A percentile compares a stretch with the other conserved stretches of the same genome.
phyloP scores from a whole-genome alignment of 495 filamentous ascomycete genomes.

The Chaetomium fimeti region DNA sequence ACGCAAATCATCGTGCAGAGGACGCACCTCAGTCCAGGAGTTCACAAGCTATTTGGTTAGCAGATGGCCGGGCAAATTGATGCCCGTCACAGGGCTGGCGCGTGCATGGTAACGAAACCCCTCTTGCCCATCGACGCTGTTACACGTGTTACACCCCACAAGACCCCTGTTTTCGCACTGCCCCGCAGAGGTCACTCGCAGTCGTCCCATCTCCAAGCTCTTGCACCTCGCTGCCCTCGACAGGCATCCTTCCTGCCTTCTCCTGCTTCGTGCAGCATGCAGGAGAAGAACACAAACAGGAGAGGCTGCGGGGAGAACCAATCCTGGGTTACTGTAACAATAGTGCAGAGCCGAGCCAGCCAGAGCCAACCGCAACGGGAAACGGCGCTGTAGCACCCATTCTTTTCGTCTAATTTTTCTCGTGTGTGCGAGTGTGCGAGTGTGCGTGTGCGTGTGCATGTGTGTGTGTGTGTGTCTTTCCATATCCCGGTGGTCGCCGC shows the following conservation, averaged over 20 bases:
- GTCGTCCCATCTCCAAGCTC: neutral
- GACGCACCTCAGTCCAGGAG: neutral
- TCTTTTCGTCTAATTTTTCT: neutral
- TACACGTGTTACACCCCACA: conserved; percentile 31
- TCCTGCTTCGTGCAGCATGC: conserved; percentile 17
- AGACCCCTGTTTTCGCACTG: conserved; percentile 7
- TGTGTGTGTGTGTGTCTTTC: neutral
- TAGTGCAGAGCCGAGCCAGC: neutral
- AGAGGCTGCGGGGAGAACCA: conserved; percentile 7
- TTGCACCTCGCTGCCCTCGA: neutral
- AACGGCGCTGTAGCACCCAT: neutral
- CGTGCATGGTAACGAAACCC: conserved; percentile 5
- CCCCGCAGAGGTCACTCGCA: neutral
- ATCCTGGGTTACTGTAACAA: neutral
- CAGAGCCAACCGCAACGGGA: neutral
- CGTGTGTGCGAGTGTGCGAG: too few relatives aligned
- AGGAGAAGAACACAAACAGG: conserved; percentile 18
- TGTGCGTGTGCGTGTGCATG: too few relatives aligned
- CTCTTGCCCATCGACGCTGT: conserved; percentile 23
- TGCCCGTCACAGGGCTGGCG: neutral
- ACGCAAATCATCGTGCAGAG: neutral
- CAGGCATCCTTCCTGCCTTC: neutral
- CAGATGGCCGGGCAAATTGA: neutral
- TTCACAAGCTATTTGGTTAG: neutral
- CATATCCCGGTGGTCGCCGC: neutral